A percentile compares a stretch with the other conserved stretches of the same genome.
Conservation (phyloP, 768 basidiomycete species). For the Tulasnella sp. region DNA sequence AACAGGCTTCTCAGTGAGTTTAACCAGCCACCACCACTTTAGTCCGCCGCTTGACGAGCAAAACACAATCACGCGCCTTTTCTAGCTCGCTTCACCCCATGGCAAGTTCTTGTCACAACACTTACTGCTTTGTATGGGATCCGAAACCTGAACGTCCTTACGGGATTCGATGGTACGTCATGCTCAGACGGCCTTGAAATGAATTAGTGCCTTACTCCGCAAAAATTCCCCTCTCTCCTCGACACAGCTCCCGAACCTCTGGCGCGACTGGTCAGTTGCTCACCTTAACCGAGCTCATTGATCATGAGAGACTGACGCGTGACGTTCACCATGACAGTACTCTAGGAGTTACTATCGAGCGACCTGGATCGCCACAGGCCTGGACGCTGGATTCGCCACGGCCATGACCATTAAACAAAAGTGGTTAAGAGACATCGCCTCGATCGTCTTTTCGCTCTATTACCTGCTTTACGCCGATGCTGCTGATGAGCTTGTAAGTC, state of each 20-base stretch:
- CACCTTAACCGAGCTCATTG: background rate
- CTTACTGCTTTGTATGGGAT: conserved; percentile 75
- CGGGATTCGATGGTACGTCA: conserved; percentile 65
- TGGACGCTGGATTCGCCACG: conserved; percentile 96
- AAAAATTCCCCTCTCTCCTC: background rate
- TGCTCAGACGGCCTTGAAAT: background rate
- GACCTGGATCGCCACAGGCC: conserved; percentile 85
- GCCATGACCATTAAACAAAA: conserved; percentile 87
- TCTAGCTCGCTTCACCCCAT: conserved; percentile 87
- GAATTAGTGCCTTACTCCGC: background rate
- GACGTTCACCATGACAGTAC: conserved; percentile 40
- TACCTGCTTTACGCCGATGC: conserved; percentile 84
- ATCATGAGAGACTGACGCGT: background rate
- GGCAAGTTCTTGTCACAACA: conserved; percentile 83
- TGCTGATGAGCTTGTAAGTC: conserved; percentile 87
- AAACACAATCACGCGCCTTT: background rate
- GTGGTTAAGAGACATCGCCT: conserved; percentile 82
- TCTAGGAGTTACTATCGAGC: conserved; percentile 90
- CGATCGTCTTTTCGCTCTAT: conserved; percentile 75
- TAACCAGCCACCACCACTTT: background rate
- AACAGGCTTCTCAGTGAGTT: conserved; percentile 52
- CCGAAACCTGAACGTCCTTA: conserved; percentile 72
- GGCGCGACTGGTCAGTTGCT: conserved; percentile 58
- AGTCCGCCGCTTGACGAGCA: conserved; percentile 7
- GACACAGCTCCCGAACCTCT: conserved; percentile 79